Evolutionary conservation across 1,284 basidiomycete species (phyloP).

Genomic region (Cutaneotrichosporon daszewskae): DNA sequence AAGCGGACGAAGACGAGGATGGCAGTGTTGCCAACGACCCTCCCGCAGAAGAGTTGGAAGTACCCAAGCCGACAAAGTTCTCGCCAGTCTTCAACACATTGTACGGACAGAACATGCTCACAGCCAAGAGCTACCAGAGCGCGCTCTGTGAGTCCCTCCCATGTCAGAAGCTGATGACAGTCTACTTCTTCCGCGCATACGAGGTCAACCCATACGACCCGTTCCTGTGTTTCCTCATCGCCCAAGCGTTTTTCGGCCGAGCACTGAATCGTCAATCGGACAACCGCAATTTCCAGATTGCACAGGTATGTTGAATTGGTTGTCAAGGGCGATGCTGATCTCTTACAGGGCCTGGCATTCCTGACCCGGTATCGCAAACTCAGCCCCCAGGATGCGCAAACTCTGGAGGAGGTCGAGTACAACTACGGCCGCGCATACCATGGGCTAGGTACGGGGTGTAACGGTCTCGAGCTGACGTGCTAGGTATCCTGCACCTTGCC

Average conservation of each 20-base stretch:
- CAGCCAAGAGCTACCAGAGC: slow-evolving; percentile 80
- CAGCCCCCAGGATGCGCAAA: slow-evolving; percentile 46
- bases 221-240: slow-evolving; percentile 72
- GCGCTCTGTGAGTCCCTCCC: slow-evolving; percentile 66
- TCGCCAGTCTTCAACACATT: slow-evolving; percentile 70
- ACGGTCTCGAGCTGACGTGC: neutral
- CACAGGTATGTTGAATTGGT: slow-evolving; percentile 61
- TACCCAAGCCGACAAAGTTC: slow-evolving; percentile 57
- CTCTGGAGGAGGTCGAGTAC: slow-evolving; percentile 74
- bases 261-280: slow-evolving; percentile 91
- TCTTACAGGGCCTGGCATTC: slow-evolving; percentile 68
- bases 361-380: slow-evolving; percentile 66
- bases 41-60: no score
- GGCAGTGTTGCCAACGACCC: slow-evolving; percentile 13
- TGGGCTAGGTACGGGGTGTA: slow-evolving; percentile 61
- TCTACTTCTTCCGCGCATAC: slow-evolving; percentile 82
- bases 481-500: slow-evolving; percentile 73
- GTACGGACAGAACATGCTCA: slow-evolving; percentile 83
- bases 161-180: slow-evolving; percentile 47
- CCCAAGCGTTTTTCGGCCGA: slow-evolving; percentile 76
- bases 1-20: slow-evolving; percentile 17
- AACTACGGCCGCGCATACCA: slow-evolving; percentile 90
- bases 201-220: slow-evolving; percentile 79
- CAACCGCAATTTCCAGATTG: slow-evolving; percentile 76
- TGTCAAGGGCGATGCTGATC: no score